These are phyloP conservation scores for Venturia aucupariae DNA, from an alignment of 2,329 filamentous ascomycete species.

Conservation along the genomic window DNA sequence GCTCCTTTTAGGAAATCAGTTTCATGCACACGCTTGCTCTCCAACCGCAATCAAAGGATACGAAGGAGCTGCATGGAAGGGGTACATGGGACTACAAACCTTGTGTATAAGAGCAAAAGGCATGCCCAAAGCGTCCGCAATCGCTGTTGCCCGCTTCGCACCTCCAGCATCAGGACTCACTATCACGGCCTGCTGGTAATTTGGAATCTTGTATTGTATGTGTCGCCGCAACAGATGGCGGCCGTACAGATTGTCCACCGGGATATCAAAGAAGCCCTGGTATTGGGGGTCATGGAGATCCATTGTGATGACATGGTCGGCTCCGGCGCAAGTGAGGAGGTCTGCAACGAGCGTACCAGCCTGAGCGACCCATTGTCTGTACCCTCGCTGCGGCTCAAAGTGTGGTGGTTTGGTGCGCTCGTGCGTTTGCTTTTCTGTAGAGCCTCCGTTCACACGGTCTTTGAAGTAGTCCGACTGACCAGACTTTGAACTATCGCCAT, in stretches of 20 bases:
- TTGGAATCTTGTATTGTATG: constrained; percentile 71
- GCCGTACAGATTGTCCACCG: constrained; percentile 94
- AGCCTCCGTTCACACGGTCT: constrained; percentile 5
- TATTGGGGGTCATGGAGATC: constrained; percentile 95
- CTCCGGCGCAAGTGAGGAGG: constrained; percentile 86
- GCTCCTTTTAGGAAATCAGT: constrained; percentile 50
- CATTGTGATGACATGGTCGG: constrained; percentile 96
- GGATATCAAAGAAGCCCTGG: constrained; percentile 97
- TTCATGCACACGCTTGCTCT: constrained; percentile 5
- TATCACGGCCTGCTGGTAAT: constrained; percentile 78
- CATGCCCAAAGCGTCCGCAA: constrained; percentile 86
- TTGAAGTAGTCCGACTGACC: constrained; percentile 19
- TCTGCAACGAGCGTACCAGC: constrained; percentile 92
- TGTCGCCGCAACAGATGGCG: constrained; percentile 61
- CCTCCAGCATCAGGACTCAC: constrained; percentile 95
- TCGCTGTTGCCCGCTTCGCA: constrained; percentile 89
- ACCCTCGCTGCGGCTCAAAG: constrained; percentile 78
- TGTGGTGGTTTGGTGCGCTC: constrained; percentile 48
- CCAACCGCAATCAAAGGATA: constrained; percentile 1
- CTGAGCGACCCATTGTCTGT: constrained; percentile 98
- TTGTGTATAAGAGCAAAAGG: constrained; percentile 98
- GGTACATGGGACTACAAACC: constrained; percentile 41
- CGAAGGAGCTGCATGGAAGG: neutral
- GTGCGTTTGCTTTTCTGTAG: constrained; percentile 48
- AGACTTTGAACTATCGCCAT: constrained; percentile 23